These are phyloP conservation scores for Lactifluus subvellereus DNA, from an alignment of 768 basidiomycete species.

Conservation along the genomic window DNA sequence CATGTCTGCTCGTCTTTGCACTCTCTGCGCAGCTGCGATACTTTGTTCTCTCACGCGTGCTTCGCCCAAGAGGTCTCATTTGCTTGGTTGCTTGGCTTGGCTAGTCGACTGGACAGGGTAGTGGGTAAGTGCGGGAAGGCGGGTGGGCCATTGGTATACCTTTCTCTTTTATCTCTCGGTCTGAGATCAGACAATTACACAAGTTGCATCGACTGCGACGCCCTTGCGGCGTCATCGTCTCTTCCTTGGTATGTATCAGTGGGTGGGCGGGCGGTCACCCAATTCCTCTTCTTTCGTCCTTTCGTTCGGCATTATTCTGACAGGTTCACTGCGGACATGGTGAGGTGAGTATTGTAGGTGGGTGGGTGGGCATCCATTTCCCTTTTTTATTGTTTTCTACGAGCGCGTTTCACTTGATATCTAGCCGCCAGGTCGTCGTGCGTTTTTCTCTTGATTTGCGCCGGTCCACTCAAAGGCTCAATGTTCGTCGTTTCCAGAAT, in stretches of 20 bases:
- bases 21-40: neutral
- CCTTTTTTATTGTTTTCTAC: neutral
- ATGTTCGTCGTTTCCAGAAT: neutral
- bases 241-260: slow-evolving; percentile 12
- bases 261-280: slow-evolving; percentile 17
- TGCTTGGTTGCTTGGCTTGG: neutral
- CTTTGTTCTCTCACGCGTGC: neutral
- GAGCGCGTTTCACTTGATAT: neutral
- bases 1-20: neutral
- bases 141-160: slow-evolving; percentile 6
- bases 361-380: neutral
- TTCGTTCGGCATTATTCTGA: neutral
- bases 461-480: neutral
- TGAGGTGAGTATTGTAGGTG: no score
- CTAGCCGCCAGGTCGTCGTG: neutral
- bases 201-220: neutral
- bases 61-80: neutral
- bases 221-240: neutral
- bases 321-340: no score
- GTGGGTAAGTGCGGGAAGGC: slow-evolving; percentile 20
- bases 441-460: neutral
- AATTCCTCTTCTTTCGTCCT: neutral
- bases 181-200: neutral
- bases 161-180: neutral
- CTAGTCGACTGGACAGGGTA: neutral